phyloP scores from a whole-genome alignment of 2,329 filamentous ascomycete genomes.

The Penicillium sp. region DNA sequence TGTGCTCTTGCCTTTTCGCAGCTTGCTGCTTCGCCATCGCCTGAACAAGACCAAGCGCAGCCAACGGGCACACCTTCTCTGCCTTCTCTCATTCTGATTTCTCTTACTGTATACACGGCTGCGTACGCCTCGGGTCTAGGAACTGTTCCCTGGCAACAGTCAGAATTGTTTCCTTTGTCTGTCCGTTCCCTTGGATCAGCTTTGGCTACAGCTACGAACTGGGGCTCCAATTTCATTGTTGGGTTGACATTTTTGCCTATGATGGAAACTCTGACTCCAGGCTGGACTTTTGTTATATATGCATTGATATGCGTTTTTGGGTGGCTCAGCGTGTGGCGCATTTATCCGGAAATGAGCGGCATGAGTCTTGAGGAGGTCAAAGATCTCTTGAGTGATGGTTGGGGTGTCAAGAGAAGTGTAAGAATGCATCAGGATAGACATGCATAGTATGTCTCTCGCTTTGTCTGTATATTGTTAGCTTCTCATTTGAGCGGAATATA shows the following conservation, averaged over 20 bases:
- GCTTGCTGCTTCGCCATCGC: constrained; percentile 14
- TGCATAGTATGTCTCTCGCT: neutral
- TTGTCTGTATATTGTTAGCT: neutral
- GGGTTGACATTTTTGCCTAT: constrained; percentile 84
- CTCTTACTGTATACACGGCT: constrained; percentile 79
- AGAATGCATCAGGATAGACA: constrained; percentile 18
- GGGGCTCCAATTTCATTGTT: constrained; percentile 80
- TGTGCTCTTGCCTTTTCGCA: constrained; percentile 70
- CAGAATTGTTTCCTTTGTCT: constrained; percentile 74
- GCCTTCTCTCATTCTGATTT: constrained; percentile 60
- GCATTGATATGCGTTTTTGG: constrained; percentile 63
- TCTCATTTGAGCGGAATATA: neutral
- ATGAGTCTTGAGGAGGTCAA: constrained; percentile 77
- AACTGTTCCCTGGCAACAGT: constrained; percentile 95
- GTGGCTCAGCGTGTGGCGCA: constrained; percentile 64
- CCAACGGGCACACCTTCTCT: constrained; percentile 24
- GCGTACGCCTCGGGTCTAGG: constrained; percentile 83
- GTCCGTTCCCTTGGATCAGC: constrained; percentile 61
- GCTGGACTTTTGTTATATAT: constrained; percentile 79
- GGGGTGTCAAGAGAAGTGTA: constrained; percentile 59
- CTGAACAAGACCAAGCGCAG: constrained; percentile 18
- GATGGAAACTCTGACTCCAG: constrained; percentile 70
- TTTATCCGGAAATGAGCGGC: constrained; percentile 85
- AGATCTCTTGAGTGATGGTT: constrained; percentile 65
- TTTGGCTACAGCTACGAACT: constrained; percentile 71